Percentiles rank a stretch among this genome's conserved stretches.
Conservation (phyloP, 208 protist species). For the Polymyxa betae region DNA sequence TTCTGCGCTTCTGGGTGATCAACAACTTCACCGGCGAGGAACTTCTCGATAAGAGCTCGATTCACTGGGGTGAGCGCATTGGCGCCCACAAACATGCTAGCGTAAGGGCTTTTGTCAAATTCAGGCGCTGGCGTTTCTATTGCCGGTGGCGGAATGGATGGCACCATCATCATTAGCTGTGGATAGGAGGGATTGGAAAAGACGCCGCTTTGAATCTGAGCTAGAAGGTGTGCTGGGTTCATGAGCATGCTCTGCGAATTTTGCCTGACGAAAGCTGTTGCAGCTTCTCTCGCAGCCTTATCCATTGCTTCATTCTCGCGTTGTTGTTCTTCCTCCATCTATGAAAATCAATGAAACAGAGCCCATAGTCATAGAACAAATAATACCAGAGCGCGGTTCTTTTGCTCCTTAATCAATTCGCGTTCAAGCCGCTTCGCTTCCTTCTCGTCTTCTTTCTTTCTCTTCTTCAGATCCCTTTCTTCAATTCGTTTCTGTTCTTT, state of each 20-base stretch:
- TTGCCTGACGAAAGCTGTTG: not conserved
- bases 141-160: not conserved
- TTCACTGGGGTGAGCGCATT: not conserved
- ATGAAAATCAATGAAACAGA: not conserved
- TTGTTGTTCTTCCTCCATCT: not conserved
- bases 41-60: not conserved
- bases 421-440: not conserved
- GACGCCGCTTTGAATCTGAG: not conserved
- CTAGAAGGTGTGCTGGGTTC: slow-evolving; percentile 28
- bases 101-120: not conserved
- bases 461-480: slow-evolving; percentile 22
- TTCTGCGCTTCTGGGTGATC: slow-evolving; percentile 2
- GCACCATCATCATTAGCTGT: not conserved
- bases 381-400: not conserved
- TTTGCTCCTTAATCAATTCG: not conserved
- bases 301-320: slow-evolving; percentile 36
- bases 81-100: slow-evolving; percentile 45
- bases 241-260: not conserved
- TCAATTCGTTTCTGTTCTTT: slow-evolving; percentile 46
- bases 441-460: slow-evolving; percentile 47
- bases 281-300: not conserved
- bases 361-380: not conserved
- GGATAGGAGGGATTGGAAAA: not conserved
- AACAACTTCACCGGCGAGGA: not conserved
- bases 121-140: not conserved